Base-by-base conservation (phyloP, 257 asterid species). In the Nicotiana otophora region DNA sequence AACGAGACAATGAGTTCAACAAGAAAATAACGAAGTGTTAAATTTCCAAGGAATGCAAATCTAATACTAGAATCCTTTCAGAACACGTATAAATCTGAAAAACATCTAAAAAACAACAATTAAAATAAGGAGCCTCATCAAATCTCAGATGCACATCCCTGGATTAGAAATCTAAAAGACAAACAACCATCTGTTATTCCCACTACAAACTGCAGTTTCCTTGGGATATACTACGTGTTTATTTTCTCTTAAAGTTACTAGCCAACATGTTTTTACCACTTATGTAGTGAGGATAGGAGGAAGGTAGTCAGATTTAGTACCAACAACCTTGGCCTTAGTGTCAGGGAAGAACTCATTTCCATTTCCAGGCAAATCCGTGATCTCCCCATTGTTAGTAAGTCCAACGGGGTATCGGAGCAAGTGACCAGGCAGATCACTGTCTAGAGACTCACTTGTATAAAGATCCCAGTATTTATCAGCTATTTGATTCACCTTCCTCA, bases 241-340 rank as follows among this genome's bases (percentile, higher is more conserved):
- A 39, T 72, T 46, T 20, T 15, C 23, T 12, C 34, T 72, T 12
- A 72, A 46, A 7, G 17, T 46, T 12, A 46, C 79, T 20, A 26
- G 42, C 51, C 39, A 46, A 48, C 39, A 26, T 46, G 62, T 15
- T 48, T 26, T 70, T 42, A n/a, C 7, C 0, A 46, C 26, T 88
- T 89, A 94, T 62, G 95, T 90, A 7, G 97, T 92, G 53, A 94
- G 94, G 84, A 94, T 94, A 2, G 97, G 95, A 0, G 97, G 97
- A 57, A 94, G 89, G 70, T 89, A 91, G 87, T 92, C 97, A 1
- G 97, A 91, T 70, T 87, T 86, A 3, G 91, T 81, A 14, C 98
- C 98, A 2, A 94, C 92, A 33, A 91, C 80, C 1, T 85, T 90
- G 58, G 98, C 98, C 78, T 90, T 89, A 5, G 97, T 91, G 81